Base-by-base conservation (phyloP, 2,329 filamentous ascomycete genomes). In the Sporothrix inflata region DNA sequence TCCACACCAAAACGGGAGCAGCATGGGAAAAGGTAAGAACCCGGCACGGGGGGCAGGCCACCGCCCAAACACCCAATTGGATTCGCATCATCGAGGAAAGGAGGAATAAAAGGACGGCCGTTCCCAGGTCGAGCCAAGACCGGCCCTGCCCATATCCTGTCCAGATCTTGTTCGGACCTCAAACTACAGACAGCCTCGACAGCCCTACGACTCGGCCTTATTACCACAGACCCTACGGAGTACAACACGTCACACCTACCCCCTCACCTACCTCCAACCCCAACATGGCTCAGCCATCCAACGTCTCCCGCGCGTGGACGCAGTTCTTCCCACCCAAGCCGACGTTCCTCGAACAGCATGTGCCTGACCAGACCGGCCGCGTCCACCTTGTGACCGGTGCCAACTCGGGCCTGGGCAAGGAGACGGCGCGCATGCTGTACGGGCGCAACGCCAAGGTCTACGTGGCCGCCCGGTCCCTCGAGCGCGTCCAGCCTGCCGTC, bases 391-490 rank as follows among this genome's bases (percentile, higher is more conserved):
- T 89, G 5, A 88, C 86, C 0, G 77, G 78, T n/a, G 74, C 74
- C 34, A 76, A 75, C 12, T 72, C 74, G 0, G 78, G 78, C 11
- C 79, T 87, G 7, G 86, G 86, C 11, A 80, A 83, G 60, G 84
- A 87, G 75, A 79, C 87, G 6, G 79, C 78, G 61, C 82, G 81
- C 55, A 83, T 88, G 4, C 81, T 89, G 6, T 89, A 88, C 77
- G 76, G 78, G 4, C 82, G 81, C 24, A 83, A 85, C 72, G 86
- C 79, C 34, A 86, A 81, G 3, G 83, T 88, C 51, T 88, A 88
- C 76, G 76, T 88, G 42, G 85, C 85, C 3, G 83, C 82, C 1
- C 84, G 86, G 55, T 76, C 75, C 21, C 73, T 79, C 30, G 75
- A 79, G 4, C 84, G 84, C 71, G 82, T 79, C 19, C 76, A 79